These are phyloP conservation scores for Venturia effusa DNA, from an alignment of 2,329 filamentous ascomycete species.

Conservation along the genomic window DNA sequence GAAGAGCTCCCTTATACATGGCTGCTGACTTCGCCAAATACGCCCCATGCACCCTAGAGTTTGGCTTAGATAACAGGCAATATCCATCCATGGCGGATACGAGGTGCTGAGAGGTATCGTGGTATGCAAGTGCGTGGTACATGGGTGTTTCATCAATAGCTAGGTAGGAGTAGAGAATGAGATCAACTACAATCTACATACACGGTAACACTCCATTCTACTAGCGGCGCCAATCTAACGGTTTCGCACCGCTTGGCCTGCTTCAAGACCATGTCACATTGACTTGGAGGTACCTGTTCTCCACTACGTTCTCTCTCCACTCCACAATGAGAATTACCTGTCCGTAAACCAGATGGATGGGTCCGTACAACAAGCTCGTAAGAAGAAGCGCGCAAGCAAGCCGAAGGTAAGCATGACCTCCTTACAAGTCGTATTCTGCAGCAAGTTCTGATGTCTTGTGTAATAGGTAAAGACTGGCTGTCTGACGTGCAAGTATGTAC, in stretches of 20 bases:
- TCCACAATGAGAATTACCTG: neutral
- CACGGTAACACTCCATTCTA: neutral
- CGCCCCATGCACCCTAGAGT: neutral
- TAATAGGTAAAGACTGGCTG: conserved; percentile 8
- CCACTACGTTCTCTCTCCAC: neutral
- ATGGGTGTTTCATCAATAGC: neutral
- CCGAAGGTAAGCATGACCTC: conserved; percentile 1
- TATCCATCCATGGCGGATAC: neutral
- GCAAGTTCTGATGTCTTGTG: neutral
- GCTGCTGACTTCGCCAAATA: neutral
- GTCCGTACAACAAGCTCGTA: neutral
- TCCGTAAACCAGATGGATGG: neutral
- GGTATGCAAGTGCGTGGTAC: neutral
- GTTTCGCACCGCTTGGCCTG: neutral
- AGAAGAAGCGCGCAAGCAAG: conserved; percentile 3
- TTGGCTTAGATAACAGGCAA: neutral
- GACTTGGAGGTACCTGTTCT: neutral
- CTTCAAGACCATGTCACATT: neutral
- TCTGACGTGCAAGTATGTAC: conserved; percentile 10
- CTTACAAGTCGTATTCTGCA: neutral
- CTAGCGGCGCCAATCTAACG: neutral
- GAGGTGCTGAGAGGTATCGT: neutral
- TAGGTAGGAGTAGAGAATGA: neutral
- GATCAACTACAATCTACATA: neutral
- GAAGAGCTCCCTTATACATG: neutral